Base-by-base conservation (phyloP, 805 yeast genomes). In the Candida hungchunana region DNA sequence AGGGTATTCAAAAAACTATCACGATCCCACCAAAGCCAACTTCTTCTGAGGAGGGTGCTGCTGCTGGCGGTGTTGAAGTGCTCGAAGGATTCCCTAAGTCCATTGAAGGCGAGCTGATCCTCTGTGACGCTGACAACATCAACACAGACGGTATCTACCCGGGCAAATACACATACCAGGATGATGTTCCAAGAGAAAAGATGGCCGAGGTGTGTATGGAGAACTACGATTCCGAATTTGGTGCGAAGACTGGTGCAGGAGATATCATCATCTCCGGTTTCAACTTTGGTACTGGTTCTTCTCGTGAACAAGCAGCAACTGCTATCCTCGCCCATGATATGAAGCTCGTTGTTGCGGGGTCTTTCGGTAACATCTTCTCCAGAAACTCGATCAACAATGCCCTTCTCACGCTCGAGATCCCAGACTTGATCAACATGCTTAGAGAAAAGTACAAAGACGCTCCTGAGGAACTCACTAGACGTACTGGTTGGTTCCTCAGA, bases 121-220 rank as follows among this genome's bases (percentile, higher is more conserved):
- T 93, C 18, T 93, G 98, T 72, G 96, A 93, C 56, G 97, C 97
- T 30, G 98, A 93, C 63, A 84, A 83, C 58, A 80, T 93, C 63
- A 93, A 93, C 66, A 93, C 99, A 16, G 99, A 93, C 60, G 99
- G 97, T 55, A 93, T 93, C 40, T 93, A 93, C 59, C 99, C 99
- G 16, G 99, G 99, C 48, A 93, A 93, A 60, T 93, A 93, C 70
- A 93, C 99, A 8, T 93, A 93, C 65, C 97, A 93, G 67, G 99
- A 93, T 61, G 97, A 93, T 58, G 93, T 93, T 31, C 75, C 97
- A 27, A 74, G 83, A 54, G 95, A 86, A 51, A 86, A 82, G 59
- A 93, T 93, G 99, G 98, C 98, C 23, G 84, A 90, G 63, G 98
- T 93, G 31, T 93, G 98, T 68, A 93, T 93, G 99, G 98, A 93